Evolutionary conservation across 495 filamentous ascomycete species (phyloP).

Genomic region (Podospora tetraspora): DNA sequence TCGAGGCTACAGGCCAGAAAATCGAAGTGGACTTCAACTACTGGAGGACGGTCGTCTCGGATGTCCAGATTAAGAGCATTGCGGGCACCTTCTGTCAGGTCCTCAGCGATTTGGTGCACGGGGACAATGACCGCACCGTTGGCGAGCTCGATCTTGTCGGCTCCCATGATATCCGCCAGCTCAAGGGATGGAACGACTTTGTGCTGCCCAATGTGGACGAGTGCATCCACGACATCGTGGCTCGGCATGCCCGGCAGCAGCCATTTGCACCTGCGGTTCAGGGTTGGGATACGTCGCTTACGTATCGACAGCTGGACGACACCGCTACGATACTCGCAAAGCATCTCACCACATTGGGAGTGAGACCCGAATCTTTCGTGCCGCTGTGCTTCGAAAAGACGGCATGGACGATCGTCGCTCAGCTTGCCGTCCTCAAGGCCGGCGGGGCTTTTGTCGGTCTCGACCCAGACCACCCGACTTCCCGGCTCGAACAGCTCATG

Average conservation of each 20-base stretch:
- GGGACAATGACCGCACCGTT: conserved; percentile 18
- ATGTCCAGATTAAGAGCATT: conserved; percentile 45
- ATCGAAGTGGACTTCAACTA: conserved; percentile 49
- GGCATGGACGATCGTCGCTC: conserved; percentile 49
- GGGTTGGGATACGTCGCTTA: conserved; percentile 55
- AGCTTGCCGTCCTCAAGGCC: conserved; percentile 52
- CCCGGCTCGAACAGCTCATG: conserved; percentile 37
- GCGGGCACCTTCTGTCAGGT: conserved; percentile 44
- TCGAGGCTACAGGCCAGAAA: conserved; percentile 45
- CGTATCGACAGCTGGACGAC: conserved; percentile 48
- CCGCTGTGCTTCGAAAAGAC: conserved; percentile 56
- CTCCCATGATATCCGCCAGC: conserved; percentile 5
- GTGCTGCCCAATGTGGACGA: conserved; percentile 22
- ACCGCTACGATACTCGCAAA: conserved; percentile 34
- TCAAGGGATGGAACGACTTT: conserved; percentile 20
- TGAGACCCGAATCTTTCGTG: conserved; percentile 50
- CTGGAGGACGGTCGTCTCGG: conserved; percentile 44
- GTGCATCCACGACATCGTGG: conserved; percentile 48
- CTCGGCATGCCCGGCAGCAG: conserved; percentile 40
- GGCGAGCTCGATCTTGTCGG: conserved; percentile 23
- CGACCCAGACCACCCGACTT: conserved; percentile 50
- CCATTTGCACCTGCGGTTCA: conserved; percentile 28
- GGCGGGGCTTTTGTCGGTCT: conserved; percentile 56
- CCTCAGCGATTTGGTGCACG: conserved; percentile 36
- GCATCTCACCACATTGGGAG: conserved; percentile 32